Evolutionary conservation across 2,329 filamentous ascomycete genomes (phyloP), one percentile per base, ranked within the genome.

Genomic region (Ophiostoma sp.): DNA sequence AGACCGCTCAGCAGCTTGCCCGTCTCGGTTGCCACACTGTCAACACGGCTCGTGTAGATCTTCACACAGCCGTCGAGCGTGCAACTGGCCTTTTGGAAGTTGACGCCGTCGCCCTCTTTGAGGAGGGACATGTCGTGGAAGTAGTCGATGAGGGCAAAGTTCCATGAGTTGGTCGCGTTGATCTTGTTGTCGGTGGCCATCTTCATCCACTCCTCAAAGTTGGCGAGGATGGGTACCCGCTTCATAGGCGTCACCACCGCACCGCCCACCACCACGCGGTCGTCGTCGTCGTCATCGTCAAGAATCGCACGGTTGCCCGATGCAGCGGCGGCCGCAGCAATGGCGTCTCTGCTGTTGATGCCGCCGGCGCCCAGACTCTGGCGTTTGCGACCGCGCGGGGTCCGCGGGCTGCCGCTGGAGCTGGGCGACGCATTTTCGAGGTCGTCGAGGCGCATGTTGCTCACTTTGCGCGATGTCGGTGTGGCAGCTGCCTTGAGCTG

Each of bases 121-220:
- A 99, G 86, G 59, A 99, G 85, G 1, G 94, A 97, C 96, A 99
- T 98, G 80, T 99, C 96, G 82, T 99, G 95, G 79, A 99, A 99
- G 83, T 99, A 99, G 82, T 99, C 96, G 80, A 99, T 99, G 22
- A 99, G 88, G n/a, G 96, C 96, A 83, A 99, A 98, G 82, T 98
- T 98, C 96, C 96, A 99, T 39, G 95, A 98, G 82, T 99, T 99
- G 74, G 92, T 90, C 68, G 96, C 95, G 81, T 98, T 99, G 86
- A 99, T 99, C 83, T 96, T 96, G 84, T 99, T 99, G 85, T 99
- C 96, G 19, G 96, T 98, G 1, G 96, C 96, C 94, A 99, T 97
- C 87, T 98, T 99, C 94, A 99, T 98, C 96, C 95, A 98, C 81
- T 99, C 96, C 82, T 99, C 96, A 79, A 98, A 99, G 83, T 99